Conservation (phyloP, 2,329 filamentous ascomycete species). For the Plectosphaerella sp. region DNA sequence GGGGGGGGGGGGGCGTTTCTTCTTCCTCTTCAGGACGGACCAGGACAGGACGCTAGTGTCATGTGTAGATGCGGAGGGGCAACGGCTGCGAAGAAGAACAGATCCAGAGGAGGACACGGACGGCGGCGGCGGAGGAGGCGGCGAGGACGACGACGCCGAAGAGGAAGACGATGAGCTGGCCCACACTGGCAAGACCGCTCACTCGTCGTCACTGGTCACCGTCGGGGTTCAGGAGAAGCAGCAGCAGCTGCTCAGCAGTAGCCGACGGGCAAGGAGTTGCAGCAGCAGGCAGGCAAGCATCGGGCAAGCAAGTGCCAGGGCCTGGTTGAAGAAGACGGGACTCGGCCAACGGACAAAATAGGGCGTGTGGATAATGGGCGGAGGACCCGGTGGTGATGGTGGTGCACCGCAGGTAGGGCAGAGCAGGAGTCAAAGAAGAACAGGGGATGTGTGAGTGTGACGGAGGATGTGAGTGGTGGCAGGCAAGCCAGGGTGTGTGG, state of each 20-base stretch:
- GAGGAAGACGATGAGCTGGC: no score
- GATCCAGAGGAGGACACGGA: no score
- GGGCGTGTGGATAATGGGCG: background rate
- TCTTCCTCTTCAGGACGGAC: no score
- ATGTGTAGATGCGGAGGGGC: no score
- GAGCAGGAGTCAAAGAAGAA: background rate
- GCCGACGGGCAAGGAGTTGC: background rate
- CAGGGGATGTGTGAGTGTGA: background rate
- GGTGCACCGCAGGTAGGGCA: background rate
- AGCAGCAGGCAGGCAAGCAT: background rate
- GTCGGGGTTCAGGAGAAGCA: background rate
- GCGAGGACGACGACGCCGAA: no score
- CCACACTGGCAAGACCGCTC: no score
- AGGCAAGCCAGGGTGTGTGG: background rate
- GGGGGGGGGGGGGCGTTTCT: no score
- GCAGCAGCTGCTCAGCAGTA: constrained; percentile 4
- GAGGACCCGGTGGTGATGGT: constrained; percentile 3
- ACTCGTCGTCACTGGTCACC: no score
- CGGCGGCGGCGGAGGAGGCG: no score
- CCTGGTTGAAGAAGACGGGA: background rate
- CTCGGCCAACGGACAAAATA: background rate
- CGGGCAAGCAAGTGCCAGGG: background rate
- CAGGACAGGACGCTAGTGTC: no score
- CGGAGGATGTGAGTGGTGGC: background rate
- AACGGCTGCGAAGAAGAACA: no score